phyloP scores from a whole-genome alignment of 257 asterid species.

The Plantago major region DNA sequence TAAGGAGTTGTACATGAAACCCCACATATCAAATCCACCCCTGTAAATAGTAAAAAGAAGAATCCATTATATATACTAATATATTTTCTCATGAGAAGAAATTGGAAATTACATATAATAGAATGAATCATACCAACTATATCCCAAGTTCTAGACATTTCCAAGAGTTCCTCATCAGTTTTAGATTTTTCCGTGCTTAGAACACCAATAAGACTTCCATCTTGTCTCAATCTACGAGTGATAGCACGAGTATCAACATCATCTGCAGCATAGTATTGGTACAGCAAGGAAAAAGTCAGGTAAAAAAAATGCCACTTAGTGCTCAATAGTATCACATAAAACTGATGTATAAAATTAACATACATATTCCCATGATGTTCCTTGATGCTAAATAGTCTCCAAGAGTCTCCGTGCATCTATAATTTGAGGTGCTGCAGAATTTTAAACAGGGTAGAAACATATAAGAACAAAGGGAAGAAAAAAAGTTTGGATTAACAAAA shows the following conservation, averaged over 20 bases:
- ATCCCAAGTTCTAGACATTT: conserved; percentile 70
- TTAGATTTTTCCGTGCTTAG: conserved; percentile 74
- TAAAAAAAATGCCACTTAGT: not conserved
- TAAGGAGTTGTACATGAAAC: conserved; percentile 82
- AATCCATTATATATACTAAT: no score
- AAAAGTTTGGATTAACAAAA: conserved; percentile 6
- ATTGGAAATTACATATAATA: not conserved
- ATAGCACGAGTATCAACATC: conserved; percentile 98
- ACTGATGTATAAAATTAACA: conserved; percentile 27
- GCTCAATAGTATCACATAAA: conserved; percentile 12
- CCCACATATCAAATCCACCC: conserved; percentile 84
- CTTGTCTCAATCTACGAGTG: conserved; percentile 80
- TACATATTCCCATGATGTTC: conserved; percentile 94
- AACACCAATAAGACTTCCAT: conserved; percentile 95
- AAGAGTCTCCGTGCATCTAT: conserved; percentile 74
- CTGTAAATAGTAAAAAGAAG: conserved; percentile 32
- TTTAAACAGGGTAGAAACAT: conserved; percentile 1
- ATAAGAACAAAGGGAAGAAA: conserved; percentile 13
- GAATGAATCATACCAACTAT: conserved; percentile 59
- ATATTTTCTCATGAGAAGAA: no score
- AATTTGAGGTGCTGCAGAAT: conserved; percentile 72
- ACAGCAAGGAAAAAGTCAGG: conserved; percentile 9
- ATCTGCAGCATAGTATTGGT: conserved; percentile 42
- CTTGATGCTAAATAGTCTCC: conserved; percentile 86
- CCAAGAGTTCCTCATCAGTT: conserved; percentile 75